Base-by-base conservation (phyloP, 2,329 filamentous ascomycete species). In the Fusarium buxicola region DNA sequence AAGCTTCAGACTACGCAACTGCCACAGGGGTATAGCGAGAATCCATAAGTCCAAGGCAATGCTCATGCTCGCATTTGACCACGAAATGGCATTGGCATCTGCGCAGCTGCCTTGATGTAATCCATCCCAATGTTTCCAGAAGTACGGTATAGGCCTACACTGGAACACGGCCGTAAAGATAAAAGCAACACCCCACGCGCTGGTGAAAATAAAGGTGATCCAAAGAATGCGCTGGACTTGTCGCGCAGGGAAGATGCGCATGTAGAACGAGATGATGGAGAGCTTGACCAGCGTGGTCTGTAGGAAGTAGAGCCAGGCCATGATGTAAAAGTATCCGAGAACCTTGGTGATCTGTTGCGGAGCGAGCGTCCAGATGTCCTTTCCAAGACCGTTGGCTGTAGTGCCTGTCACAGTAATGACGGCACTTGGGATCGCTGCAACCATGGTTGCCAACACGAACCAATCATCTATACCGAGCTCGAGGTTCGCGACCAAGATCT, bases 71-170 rank as follows among this genome's bases (percentile, higher is more conserved):
- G 82, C 82, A 28, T 81, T 79, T 4, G 78, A 72, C 80, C 81
- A 85, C 0, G 72, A 76, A 13, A 82, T 72, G 2, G 74, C 70
- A 56, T 81, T 82, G 43, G 78, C 69, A 44, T 81, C 74, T 10
- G 81, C 71, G 60, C 44, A 47, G 25, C 8, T 27, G 2, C 44
- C 44, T 3, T 70, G 28, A 36, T 78, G 75, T 55, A 78, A 65
- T 3, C 78, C 79, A 36, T 82, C 79, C 83, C 83, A 86, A n/a
- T 70, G 71, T 0, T 71, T 76, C 84, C 84, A 87, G 64, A 80
- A 81, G 54, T 75, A 80, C 8, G 66, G 69, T 25, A 85, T 73
- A 1, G 83, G 83, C 15, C 55, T 69, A 71, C 83, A 85, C 56
- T 82, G 77, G 44, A 84, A 81, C 10, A 82, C 65, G 8, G 72